Evolutionary conservation across 257 asterid species (phyloP).

Genomic region (Euphrasia confusa): DNA sequence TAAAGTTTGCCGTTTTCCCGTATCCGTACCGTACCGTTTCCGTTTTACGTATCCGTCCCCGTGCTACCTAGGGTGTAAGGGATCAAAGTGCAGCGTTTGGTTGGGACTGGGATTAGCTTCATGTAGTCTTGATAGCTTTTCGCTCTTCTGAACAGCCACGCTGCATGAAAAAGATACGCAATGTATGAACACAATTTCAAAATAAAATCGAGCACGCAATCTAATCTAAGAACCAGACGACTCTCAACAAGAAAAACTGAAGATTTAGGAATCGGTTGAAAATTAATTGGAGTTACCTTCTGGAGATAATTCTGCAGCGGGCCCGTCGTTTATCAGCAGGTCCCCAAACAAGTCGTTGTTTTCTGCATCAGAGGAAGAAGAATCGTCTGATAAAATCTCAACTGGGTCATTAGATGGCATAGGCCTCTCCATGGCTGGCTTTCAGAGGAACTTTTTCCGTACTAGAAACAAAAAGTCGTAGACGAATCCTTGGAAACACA

Average conservation of each 20-base stretch:
- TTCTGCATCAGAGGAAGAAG: slow-evolving; percentile 49
- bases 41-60: no score
- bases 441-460: not conserved
- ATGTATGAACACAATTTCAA: no score
- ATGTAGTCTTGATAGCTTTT: slow-evolving; percentile 35
- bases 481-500: slow-evolving; percentile 11
- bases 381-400: slow-evolving; percentile 54
- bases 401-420: slow-evolving; percentile 42
- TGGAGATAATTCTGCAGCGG: slow-evolving; percentile 27
- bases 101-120: slow-evolving; percentile 55
- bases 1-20: no score
- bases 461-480: slow-evolving; percentile 14
- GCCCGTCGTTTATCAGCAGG: slow-evolving; percentile 29
- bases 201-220: no score
- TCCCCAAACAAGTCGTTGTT: slow-evolving; percentile 17
- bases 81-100: slow-evolving; percentile 39
- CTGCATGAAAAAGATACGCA: slow-evolving; percentile 24
- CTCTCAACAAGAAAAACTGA: no score
- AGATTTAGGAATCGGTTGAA: no score
- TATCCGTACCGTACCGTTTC: no score
- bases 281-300: slow-evolving; percentile 37
- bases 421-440: slow-evolving; percentile 33
- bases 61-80: no score
- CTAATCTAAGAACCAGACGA: no score
- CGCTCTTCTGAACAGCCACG: slow-evolving; percentile 43